Evolutionary conservation across 208 protist species (phyloP).

Genomic region (Trypanosoma avium): DNA sequence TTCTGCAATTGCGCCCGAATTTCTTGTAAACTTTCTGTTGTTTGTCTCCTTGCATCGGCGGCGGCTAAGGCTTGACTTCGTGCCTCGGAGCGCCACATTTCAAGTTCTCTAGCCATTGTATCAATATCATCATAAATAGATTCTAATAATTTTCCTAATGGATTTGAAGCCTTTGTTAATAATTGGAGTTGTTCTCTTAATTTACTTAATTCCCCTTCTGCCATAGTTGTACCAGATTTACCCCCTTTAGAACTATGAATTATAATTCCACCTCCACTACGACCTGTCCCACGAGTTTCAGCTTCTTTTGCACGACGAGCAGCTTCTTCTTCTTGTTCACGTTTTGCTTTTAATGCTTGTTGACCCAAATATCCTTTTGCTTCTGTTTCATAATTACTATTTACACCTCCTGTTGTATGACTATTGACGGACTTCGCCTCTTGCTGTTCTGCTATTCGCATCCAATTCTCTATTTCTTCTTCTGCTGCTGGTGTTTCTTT

Average conservation of each 20-base stretch:
- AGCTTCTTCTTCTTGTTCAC: constrained; percentile 64
- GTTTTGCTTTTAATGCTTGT: constrained; percentile 84
- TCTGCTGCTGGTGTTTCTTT: constrained; percentile 27
- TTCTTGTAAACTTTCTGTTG: constrained; percentile 81
- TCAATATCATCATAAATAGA: constrained; percentile 89
- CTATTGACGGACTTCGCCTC: constrained; percentile 35
- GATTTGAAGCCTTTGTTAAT: constrained; percentile 89
- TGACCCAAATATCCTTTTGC: constrained; percentile 78
- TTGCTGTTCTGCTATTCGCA: constrained; percentile 76
- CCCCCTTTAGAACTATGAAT: constrained; percentile 53
- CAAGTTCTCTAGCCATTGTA: constrained; percentile 85
- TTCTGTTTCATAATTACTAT: constrained; percentile 46
- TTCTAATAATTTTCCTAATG: constrained; percentile 84
- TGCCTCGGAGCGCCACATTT: constrained; percentile 89
- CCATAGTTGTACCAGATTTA: constrained; percentile 36
- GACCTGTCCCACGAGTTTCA: not conserved
- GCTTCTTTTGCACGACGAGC: constrained; percentile 18
- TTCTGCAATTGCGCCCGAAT: constrained; percentile 79
- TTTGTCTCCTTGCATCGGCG: constrained; percentile 74
- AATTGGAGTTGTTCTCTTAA: constrained; percentile 88
- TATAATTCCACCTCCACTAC: constrained; percentile 51
- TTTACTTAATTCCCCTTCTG: constrained; percentile 72
- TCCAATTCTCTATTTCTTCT: constrained; percentile 66
- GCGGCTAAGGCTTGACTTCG: constrained; percentile 79
- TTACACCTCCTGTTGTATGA: constrained; percentile 30